Evolutionary conservation across 352 stramenopile species (phyloP), one percentile per base, ranked within the genome.

Genomic region (Phytophthora rubi): DNA sequence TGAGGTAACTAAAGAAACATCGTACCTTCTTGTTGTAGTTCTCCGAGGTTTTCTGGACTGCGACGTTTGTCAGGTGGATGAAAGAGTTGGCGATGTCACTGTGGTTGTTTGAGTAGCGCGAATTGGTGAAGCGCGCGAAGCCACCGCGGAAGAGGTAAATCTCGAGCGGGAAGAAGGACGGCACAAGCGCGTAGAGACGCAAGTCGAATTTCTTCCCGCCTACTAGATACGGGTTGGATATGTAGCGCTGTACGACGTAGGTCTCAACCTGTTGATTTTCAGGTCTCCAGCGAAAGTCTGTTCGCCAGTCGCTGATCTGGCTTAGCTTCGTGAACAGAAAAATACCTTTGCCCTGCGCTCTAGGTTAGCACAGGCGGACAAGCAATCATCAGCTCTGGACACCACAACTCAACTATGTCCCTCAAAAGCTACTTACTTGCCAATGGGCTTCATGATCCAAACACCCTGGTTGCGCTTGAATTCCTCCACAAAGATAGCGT

Each of bases 371-470:
- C 7, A 21, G 23, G 23, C 1, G 6, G n/a, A 7, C 16, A 21
- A 21, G 15, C 16, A 21, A 48, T 48, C 39, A 13, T 47, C 15
- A 47, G 39, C 12, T 47, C 16, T 48, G 39, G 21, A 35, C 30
- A 35, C 12, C 33, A 83, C 83, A 48, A 42, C 10, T 42, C 10
- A 8, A 15, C 35, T 42, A 15, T 42, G 15, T 12, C 15, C 23
- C 23, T 26, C 23, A 26, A 26, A 26, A 26, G 7, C 8, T 10
- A 42, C 35, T 42, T 71, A 93, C 81, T 92, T 97, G 48, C 95
- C 94, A 23, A 97, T 98, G 8, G 95, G 95, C 71, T 99, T 99
- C 95, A 99, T 98, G 73, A 99, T 99, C 95, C 95, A 98, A 2
- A 98, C 85, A 35, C 93, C 95, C 44, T 93, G 83, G 58, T 82